Evolutionary conservation across 352 stramenopile genomes (phyloP), one percentile per base, ranked within the genome.

Genomic region (Elongisporangium prolatum): DNA sequence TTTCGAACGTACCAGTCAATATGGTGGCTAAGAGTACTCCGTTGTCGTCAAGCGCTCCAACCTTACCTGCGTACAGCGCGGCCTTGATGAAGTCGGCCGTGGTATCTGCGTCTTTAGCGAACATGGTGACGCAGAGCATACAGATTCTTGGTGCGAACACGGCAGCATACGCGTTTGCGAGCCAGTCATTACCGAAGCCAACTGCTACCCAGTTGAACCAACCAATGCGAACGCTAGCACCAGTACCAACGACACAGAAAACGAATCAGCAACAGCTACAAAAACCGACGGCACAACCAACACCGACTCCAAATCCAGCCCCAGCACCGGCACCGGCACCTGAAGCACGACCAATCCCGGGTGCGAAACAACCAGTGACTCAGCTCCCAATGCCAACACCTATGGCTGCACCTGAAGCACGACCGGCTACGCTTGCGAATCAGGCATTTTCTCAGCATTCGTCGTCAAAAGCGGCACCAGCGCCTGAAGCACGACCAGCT

Each of bases 191-290:
- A 13, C 34, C 34, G 11, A 44, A 16, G 34, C 16, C 17, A 48
- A 16, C 38, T 50, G 21, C 48, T 48, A 22, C 22, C 21, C 49
- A 53, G 7, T n/a, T 50, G 21, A 21, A 44, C 47, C 67, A 50
- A 16, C n/a, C 11, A 59, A 17, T 48, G 18, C 57, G 51, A 22
- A 9, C 54, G 3, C 38, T 21, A 6, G 52, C 54, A 7, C 37
- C 28, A 21, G 34, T 38, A 21, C 40, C 48, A 50, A 18, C 28
- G n/a, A 16, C 20, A 16, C 47, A 50, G 47, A 8, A 2, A 22
- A 7, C 47, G 21, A 50, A 57, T 14, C 48, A 56, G 2, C 28
- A 50, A 11, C 49, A 37, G 7, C 21, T 47, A 20, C 25, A 2
- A 17, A 21, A n/a, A 17, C 24, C 24, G 18, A n/a, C 20, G n/a